These are phyloP conservation scores for Starmerella davenportii DNA, from an alignment of 805 yeast species.

Conservation along the genomic window DNA sequence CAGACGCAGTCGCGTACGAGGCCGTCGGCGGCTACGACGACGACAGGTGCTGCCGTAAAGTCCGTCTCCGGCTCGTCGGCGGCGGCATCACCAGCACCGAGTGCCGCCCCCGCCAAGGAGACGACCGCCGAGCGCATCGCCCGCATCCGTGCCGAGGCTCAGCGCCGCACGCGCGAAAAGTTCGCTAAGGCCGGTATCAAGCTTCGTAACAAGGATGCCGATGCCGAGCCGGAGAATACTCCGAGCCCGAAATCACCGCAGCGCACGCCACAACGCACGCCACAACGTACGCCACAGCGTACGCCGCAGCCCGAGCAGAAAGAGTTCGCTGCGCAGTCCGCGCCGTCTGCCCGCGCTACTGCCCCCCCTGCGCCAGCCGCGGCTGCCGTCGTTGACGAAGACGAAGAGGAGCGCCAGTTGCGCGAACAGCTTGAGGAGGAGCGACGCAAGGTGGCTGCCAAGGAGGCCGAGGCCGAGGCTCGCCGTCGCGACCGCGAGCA, in stretches of 20 bases:
- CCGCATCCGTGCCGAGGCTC: slow-evolving; percentile 19
- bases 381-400: slow-evolving; percentile 22
- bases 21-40: slow-evolving; percentile 5
- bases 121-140: slow-evolving; percentile 19
- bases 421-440: slow-evolving; percentile 25
- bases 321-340: neutral
- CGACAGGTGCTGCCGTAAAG: slow-evolving; percentile 4
- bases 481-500: slow-evolving; percentile 19
- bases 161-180: slow-evolving; percentile 17
- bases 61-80: neutral
- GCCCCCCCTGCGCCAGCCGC: slow-evolving; percentile 1
- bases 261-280: neutral
- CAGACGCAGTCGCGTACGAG: neutral
- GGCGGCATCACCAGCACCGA: neutral
- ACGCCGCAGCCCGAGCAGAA: neutral
- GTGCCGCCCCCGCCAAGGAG: slow-evolving; percentile 8
- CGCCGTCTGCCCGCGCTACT: slow-evolving; percentile 1
- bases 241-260: neutral
- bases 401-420: slow-evolving; percentile 26
- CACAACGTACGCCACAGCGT: neutral
- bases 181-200: slow-evolving; percentile 18
- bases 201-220: slow-evolving; percentile 1
- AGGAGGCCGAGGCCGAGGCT: slow-evolving; percentile 19
- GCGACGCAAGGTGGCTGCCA: slow-evolving; percentile 24
- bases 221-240: neutral